Percentiles rank a stretch among this genome's conserved stretches.
These are phyloP conservation scores for Calophaca sinica DNA, from an alignment of 306 rosid genomes.

Conservation along the genomic window DNA sequence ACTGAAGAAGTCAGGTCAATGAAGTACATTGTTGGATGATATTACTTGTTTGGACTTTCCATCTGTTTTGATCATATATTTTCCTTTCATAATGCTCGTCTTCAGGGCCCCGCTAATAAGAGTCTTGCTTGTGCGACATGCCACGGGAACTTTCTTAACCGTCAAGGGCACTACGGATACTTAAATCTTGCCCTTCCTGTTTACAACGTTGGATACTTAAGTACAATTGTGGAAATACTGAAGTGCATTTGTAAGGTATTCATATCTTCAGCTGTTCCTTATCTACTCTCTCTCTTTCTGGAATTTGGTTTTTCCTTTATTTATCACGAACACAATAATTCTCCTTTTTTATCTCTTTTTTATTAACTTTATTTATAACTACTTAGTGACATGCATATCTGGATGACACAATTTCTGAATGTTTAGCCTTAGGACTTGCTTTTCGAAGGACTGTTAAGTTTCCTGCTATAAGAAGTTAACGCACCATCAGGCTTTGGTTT, in stretches of 20 bases:
- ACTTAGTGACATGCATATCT: slow-evolving; percentile 13
- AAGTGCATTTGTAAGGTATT: slow-evolving; percentile 96
- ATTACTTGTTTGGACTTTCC: slow-evolving; percentile 1
- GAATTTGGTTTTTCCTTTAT: slow-evolving; percentile 23
- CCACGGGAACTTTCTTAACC: slow-evolving; percentile 59
- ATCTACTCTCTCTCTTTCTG: slow-evolving; percentile 13
- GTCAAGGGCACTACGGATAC: slow-evolving; percentile 93
- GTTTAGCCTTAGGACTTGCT: slow-evolving; percentile 30
- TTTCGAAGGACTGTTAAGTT: slow-evolving; percentile 34
- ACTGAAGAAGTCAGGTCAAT: slow-evolving; percentile 11
- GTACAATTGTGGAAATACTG: slow-evolving; percentile 64
- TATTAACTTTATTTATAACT: slow-evolving; percentile 15
- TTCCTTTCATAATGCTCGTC: slow-evolving; percentile 28
- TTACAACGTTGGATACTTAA: slow-evolving; percentile 72
- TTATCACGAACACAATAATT: slow-evolving; percentile 16
- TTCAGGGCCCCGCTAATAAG: slow-evolving; percentile 86
- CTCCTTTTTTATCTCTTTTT: not conserved
- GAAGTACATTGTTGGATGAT: slow-evolving; percentile 4
- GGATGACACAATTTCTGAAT: slow-evolving; percentile 18
- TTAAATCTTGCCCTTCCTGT: slow-evolving; percentile 77
- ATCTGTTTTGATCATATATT: slow-evolving; percentile 21
- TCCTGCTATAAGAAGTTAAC: slow-evolving; percentile 1
- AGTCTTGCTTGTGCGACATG: slow-evolving; percentile 70
- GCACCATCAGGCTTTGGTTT: slow-evolving; percentile 21
- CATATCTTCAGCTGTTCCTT: not conserved